Evolutionary conservation across 1,284 basidiomycete genomes (phyloP).

Genomic region (Violaceomyces palustris): DNA sequence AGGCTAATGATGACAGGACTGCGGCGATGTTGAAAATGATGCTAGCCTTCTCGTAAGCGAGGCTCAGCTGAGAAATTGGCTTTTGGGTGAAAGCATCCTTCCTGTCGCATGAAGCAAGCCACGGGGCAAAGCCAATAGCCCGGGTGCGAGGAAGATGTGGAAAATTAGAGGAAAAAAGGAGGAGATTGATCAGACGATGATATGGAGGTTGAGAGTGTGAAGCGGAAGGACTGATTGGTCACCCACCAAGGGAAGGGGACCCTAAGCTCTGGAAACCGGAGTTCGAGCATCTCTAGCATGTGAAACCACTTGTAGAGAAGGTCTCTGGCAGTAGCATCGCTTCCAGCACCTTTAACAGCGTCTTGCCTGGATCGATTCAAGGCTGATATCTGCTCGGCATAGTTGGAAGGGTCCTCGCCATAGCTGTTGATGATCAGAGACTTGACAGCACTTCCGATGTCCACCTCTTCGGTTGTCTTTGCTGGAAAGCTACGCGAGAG

Average conservation of each 20-base stretch:
- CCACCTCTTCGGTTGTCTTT: constrained; percentile 63
- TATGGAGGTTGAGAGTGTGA: no score
- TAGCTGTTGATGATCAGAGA: constrained; percentile 84
- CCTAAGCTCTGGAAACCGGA: constrained; percentile 91
- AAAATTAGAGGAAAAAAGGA: no score
- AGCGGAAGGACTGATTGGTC: no score
- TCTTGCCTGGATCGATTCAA: constrained; percentile 89
- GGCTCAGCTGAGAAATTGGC: constrained; percentile 85
- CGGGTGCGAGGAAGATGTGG: no score
- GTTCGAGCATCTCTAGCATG: constrained; percentile 91
- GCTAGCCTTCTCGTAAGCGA: constrained; percentile 97
- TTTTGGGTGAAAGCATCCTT: constrained; percentile 90
- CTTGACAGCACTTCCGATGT: constrained; percentile 84
- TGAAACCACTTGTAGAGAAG: constrained; percentile 99
- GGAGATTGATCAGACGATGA: no score
- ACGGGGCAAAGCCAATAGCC: no score
- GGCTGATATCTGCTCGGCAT: constrained; percentile 72
- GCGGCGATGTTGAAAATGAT: constrained; percentile 94
- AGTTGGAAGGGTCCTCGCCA: constrained; percentile 84
- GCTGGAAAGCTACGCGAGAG: constrained; percentile 57
- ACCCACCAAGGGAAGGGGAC: constrained; percentile 93
- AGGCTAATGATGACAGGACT: constrained; percentile 83
- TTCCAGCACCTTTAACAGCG: constrained; percentile 90
- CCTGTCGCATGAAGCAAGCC: constrained; percentile 54
- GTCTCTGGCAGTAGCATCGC: constrained; percentile 63